Conservation (phyloP, 176 grass and related monocot species). For the Lolium perenne region DNA sequence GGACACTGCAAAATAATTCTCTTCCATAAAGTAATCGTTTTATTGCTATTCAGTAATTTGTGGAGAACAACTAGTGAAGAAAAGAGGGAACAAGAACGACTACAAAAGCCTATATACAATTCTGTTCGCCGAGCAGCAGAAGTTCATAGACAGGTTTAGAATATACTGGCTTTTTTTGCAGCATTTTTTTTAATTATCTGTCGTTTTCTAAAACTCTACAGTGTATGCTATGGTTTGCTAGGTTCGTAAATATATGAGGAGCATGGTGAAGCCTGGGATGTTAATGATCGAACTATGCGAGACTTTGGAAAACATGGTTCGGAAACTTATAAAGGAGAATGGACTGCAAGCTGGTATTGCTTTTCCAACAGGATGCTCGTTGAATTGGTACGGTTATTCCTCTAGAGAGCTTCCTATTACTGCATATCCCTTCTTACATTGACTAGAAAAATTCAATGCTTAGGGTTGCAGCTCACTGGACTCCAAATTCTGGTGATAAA, state of each 20-base stretch:
- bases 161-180: constrained; percentile 17
- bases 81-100: constrained; percentile 88
- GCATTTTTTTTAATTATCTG: constrained; percentile 18
- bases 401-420: constrained; percentile 5
- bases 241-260: constrained; percentile 96
- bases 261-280: constrained; percentile 93
- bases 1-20: not conserved
- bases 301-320: constrained; percentile 57
- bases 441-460: constrained; percentile 25
- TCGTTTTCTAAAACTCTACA: constrained; percentile 25
- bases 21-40: constrained; percentile 34
- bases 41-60: constrained; percentile 65
- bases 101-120: constrained; percentile 89
- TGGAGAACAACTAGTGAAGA: constrained; percentile 96
- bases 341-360: constrained; percentile 68
- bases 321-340: constrained; percentile 71
- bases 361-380: constrained; percentile 65
- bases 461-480: constrained; percentile 99
- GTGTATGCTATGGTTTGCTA: constrained; percentile 43
- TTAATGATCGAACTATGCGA: constrained; percentile 95
- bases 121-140: constrained; percentile 88
- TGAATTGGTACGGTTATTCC: constrained; percentile 54
- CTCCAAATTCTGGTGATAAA: constrained; percentile 96
- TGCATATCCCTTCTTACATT: constrained; percentile 17
- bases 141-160: constrained; percentile 95